A percentile compares a stretch with the other conserved stretches of the same genome.
Conservation (phyloP, 129 eudicot species). For the Dittrichia graveolens region DNA sequence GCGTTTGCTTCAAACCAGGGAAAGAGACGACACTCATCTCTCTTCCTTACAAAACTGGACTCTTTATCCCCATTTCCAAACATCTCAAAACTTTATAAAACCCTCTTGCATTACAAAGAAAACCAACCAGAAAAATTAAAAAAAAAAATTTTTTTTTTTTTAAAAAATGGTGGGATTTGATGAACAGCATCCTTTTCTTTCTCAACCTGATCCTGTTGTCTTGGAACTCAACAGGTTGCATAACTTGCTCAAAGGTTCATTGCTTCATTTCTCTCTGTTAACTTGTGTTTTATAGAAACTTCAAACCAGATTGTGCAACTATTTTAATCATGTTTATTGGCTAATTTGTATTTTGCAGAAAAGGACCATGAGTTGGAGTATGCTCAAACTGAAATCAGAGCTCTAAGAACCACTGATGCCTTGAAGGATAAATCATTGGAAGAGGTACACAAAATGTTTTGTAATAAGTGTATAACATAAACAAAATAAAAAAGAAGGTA, state of each 20-base stretch:
- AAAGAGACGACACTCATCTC: constrained; percentile 9
- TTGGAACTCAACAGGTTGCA: constrained; percentile 72
- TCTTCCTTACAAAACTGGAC: constrained; percentile 54
- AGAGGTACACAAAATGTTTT: constrained; percentile 49
- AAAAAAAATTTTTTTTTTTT: too few relatives aligned
- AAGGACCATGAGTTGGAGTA: constrained; percentile 65
- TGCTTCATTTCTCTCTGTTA: neutral
- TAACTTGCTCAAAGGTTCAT: constrained; percentile 76
- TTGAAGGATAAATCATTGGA: constrained; percentile 80
- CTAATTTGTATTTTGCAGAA: constrained; percentile 45
- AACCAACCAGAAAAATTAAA: neutral
- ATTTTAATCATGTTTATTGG: neutral
- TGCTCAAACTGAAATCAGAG: constrained; percentile 79
- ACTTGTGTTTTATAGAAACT: too few relatives aligned
- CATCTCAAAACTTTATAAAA: constrained; percentile 21
- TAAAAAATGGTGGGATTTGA: constrained; percentile 50
- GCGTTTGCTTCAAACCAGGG: constrained; percentile 57
- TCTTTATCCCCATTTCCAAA: constrained; percentile 34
- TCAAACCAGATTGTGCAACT: neutral
- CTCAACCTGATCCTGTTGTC: constrained; percentile 60
- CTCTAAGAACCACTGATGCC: constrained; percentile 62
- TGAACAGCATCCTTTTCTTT: constrained; percentile 31
- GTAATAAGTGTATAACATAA: neutral
- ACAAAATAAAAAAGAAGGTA: too few relatives aligned
- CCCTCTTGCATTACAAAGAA: constrained; percentile 6